Conservation (phyloP, 2,329 filamentous ascomycete genomes). For the Claviceps quebecensis region DNA sequence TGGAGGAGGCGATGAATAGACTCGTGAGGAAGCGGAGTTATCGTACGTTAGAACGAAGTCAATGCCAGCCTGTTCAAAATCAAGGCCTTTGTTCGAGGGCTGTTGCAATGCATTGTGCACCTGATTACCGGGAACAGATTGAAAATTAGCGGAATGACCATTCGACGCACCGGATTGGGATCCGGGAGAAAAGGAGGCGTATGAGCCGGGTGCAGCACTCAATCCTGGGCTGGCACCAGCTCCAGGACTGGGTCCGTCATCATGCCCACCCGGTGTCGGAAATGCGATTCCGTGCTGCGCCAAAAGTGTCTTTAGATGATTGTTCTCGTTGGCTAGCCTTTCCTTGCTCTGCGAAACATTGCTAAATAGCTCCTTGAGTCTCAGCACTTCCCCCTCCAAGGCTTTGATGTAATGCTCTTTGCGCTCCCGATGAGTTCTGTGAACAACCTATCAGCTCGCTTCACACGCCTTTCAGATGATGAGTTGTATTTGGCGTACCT, state of each 20-base stretch:
- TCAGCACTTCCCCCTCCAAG: constrained; percentile 79
- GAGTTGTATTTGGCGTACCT: constrained; percentile 43
- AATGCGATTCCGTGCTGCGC: constrained; percentile 36
- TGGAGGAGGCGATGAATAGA: constrained; percentile 52
- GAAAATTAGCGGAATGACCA: constrained; percentile 12
- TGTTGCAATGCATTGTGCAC: constrained; percentile 15
- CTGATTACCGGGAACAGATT: constrained; percentile 19
- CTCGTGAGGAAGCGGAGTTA: constrained; percentile 38
- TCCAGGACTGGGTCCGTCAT: constrained; percentile 32
- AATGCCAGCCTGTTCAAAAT: constrained; percentile 73
- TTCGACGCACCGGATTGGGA: constrained; percentile 29
- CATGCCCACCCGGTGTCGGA: constrained; percentile 15
- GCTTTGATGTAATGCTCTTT: constrained; percentile 95
- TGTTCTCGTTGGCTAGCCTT: constrained; percentile 64
- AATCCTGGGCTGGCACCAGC: constrained; percentile 41
- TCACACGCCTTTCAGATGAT: not conserved
- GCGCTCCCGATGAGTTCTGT: constrained; percentile 84
- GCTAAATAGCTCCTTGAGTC: constrained; percentile 74
- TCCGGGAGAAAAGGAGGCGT: constrained; percentile 28
- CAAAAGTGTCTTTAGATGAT: constrained; percentile 48
- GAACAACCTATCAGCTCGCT: not conserved
- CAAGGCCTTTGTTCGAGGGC: constrained; percentile 31
- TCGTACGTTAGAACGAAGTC: constrained; percentile 88
- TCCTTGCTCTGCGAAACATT: constrained; percentile 64
- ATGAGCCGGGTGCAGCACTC: constrained; percentile 40